These are phyloP conservation scores for Neltuma alba DNA, from an alignment of 306 rosid species.

Conservation along the genomic window DNA sequence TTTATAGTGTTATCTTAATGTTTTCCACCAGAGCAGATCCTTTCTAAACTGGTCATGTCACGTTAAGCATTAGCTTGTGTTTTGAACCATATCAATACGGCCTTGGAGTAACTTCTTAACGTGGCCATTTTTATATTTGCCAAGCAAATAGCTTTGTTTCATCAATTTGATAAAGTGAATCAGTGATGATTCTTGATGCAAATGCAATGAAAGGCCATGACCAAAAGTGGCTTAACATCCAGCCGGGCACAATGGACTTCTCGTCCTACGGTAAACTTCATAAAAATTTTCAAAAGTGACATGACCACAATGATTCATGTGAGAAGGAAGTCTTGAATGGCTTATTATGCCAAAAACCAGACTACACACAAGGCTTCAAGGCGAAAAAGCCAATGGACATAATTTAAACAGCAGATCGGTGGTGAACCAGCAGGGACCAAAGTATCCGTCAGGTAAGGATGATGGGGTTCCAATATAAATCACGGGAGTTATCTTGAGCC, in stretches of 20 bases:
- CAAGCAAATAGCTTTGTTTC: neutral
- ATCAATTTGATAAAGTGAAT: neutral
- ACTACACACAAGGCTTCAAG: neutral
- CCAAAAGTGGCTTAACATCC: neutral
- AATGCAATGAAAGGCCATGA: neutral
- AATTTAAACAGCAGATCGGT: neutral
- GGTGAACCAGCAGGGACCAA: neutral
- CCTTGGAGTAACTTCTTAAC: neutral
- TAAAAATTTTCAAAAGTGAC: too few species aligned
- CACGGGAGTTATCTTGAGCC: neutral
- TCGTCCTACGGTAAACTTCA: too few species aligned
- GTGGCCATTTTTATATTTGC: neutral
- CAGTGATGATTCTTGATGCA: neutral
- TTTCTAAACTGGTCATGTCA: conserved; percentile 9
- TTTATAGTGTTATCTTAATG: neutral
- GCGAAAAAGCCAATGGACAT: neutral
- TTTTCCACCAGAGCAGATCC: neutral
- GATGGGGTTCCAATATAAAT: neutral
- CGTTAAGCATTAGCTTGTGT: neutral
- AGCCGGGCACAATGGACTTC: too few species aligned
- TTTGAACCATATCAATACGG: neutral
- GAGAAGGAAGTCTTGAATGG: neutral
- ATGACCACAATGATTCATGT: neutral
- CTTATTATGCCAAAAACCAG: neutral
- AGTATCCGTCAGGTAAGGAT: neutral